Evolutionary conservation across 2,329 filamentous ascomycete species (phyloP), one percentile per base, ranked within the genome.

Genomic region (Lachnellula arida): DNA sequence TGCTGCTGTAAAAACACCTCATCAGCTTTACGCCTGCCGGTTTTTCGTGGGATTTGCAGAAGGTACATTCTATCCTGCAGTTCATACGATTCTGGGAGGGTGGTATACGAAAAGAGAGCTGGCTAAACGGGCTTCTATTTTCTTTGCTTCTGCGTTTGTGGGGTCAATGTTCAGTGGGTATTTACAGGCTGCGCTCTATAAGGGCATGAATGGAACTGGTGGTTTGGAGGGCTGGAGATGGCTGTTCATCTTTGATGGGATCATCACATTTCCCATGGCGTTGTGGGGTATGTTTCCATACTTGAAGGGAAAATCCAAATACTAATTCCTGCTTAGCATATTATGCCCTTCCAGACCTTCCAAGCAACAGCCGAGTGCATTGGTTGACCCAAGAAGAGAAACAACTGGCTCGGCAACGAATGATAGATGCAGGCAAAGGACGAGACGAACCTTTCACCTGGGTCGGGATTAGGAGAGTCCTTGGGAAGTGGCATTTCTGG

Each of bases 11-110:
- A 70, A 72, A 1, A 72, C 73, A 1, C 81, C 75, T 55, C 73
- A 74, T 1, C 79, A 82, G 44, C 58, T 81, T 6, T 75, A 75
- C 35, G 76, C 75, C 0, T 80, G 80, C 61, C 72, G 80, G 2
- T 82, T 83, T 52, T 57, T 81, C 1, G 76, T 82, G 1, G 78
- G 79, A 0, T 75, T 75, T 65, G 80, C 81, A 52, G 79, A 82
- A 65, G 65, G 66, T 8, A 69, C 67, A 17, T 65, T 71, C 49
- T 71, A 70, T 51, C 69, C 69, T 8, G 69, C 68, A 11, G 65
- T 68, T 53, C 67, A 70, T 54, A 70, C 67, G 25, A 51, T 71
- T 12, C 66, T 72, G 12, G 68, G 68, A 40, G 64, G 64, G 22
- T 77, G 74, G 73, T 77, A 76, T 53, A 74, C 67, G 0, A 73